Base-by-base conservation (phyloP, 2,329 filamentous ascomycete genomes). In the Nectriaceae sp. region DNA sequence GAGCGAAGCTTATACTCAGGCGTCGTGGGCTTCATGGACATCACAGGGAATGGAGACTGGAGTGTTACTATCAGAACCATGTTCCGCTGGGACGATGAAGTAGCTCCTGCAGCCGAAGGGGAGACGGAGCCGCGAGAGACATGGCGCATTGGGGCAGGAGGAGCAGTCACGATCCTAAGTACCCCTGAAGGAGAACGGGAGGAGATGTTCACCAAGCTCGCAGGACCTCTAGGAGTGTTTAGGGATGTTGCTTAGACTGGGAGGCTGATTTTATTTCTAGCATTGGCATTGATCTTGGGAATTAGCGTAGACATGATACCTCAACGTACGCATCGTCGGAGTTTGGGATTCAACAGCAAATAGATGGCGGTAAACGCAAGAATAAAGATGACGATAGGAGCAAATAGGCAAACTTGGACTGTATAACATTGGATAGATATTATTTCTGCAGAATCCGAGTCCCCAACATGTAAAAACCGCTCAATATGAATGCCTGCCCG, bases 91-190 rank as follows among this genome's bases (percentile, higher is more conserved):
- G 83, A 87, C 52, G 81, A 84, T 49, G 84, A 88, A 63, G 60
- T 48, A 16, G 62, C 54, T 3, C 56, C 57, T 8, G 61, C 55
- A 0, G 65, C 62, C 4, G 64, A 65, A 6, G 62, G 54, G 2
- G 65, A 62, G 57, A 42, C 37, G 51, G 65, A 62, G 45, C 62
- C 64, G 16, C 65, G 64, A 3, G 85, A 89, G 60, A 73, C 79
- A 1, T 97, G 93, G 93, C 82, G 82, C 35, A 83, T 97, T 31
- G 93, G 92, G 4, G 93, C 93, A 5, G 94, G 93, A 1, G 94
- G 93, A 1, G 93, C 93, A 0, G 85, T 97, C 15, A 97, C 93
- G 2, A 87, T 85, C 20, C 75, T 96, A 49, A 96, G 91, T 65
- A 89, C 87, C 3, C 77, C 87, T 0, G 78, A 86, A 49, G 90